Conservation (phyloP, 495 filamentous ascomycete species). For the Talaromyces stipitatus region DNA sequence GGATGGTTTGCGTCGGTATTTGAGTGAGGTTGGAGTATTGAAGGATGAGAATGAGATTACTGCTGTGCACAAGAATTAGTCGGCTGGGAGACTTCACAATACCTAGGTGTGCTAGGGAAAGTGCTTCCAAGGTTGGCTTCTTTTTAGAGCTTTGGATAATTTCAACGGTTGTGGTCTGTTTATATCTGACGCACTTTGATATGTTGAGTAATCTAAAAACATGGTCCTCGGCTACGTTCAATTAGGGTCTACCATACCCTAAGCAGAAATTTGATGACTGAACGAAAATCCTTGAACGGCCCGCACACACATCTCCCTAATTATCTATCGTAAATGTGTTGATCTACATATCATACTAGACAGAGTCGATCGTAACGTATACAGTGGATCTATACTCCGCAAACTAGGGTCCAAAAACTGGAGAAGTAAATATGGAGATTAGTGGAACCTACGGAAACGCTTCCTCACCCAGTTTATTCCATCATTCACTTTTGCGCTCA, state of each 20-base stretch:
- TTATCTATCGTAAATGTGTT: no score
- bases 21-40: conserved; percentile 28
- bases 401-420: neutral
- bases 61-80: neutral
- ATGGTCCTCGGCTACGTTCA: no score
- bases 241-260: no score
- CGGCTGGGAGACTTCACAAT: neutral
- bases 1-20: conserved; percentile 39
- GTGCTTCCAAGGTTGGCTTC: no score
- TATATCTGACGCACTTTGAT: no score
- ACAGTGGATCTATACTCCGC: neutral
- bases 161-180: no score
- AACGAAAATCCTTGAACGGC: neutral
- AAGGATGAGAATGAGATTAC: neutral
- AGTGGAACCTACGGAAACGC: neutral
- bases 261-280: neutral
- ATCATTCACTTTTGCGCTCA: neutral
- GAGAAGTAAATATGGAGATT: neutral
- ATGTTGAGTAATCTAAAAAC: no score
- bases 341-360: neutral
- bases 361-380: neutral
- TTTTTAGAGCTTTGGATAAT: no score
- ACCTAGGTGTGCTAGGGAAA: no score
- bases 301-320: neutral
- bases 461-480: neutral